A percentile compares a stretch with the other conserved stretches of the same genome.
These are phyloP conservation scores for Saccharomycopsis sp. DNA, from an alignment of 805 yeast genomes.

Conservation along the genomic window DNA sequence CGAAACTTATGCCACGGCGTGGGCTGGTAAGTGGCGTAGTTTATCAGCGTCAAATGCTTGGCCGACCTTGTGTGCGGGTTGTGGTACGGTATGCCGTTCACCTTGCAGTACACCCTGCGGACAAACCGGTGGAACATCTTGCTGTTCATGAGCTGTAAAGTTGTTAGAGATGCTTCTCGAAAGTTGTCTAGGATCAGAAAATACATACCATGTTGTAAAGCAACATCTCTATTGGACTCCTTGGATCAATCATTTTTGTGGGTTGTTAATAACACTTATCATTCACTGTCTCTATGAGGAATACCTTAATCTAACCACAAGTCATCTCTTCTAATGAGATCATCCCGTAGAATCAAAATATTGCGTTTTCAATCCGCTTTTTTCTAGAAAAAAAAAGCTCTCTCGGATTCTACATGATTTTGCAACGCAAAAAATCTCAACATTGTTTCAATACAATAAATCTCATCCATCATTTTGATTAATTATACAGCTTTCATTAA, in stretches of 20 bases:
- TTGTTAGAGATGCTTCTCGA: background rate
- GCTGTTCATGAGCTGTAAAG: constrained; percentile 42
- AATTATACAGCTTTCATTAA: too few species aligned
- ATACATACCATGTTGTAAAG: background rate
- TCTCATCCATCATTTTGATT: too few species aligned
- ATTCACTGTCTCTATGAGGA: too few species aligned
- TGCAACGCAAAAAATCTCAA: too few species aligned
- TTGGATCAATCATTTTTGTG: constrained; percentile 25
- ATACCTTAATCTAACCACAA: too few species aligned
- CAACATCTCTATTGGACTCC: constrained; percentile 1
- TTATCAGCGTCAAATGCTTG: constrained; percentile 19
- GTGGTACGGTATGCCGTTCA: constrained; percentile 46
- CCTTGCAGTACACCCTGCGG: constrained; percentile 49
- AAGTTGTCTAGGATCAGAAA: background rate
- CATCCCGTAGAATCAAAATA: too few species aligned
- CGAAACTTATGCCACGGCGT: constrained; percentile 47
- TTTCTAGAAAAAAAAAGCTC: too few species aligned
- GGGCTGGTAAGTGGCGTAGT: constrained; percentile 36
- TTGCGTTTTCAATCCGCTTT: too few species aligned
- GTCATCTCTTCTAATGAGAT: too few species aligned
- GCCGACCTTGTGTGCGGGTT: constrained; percentile 22
- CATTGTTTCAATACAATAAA: too few species aligned
- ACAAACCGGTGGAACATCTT: constrained; percentile 59
- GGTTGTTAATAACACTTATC: too few species aligned
- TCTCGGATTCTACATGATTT: too few species aligned